Evolutionary conservation across 2,329 filamentous ascomycete genomes (phyloP), one percentile per base, ranked within the genome.

Genomic region (Scolecobasidium constrictum): DNA sequence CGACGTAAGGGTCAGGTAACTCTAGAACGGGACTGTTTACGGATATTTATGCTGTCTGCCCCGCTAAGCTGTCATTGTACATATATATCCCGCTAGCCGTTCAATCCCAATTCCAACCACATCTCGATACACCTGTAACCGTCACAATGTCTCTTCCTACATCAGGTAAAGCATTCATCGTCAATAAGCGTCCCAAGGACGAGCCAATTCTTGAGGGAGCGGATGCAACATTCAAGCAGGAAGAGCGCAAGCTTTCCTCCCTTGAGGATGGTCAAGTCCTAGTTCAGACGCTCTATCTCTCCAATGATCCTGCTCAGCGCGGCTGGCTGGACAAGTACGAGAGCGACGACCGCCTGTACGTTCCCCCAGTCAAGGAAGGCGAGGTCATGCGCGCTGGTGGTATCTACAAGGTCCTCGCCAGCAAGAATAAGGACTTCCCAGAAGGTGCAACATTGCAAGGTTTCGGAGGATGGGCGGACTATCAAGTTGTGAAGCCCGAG

Each of bases 231-330:
- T 68, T 67, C 56, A 59, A 54, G 26, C 58, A 67, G 38, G 47
- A 55, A 40, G 59, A 55, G 5, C 53, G 47, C 4, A 47, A 55
- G 2, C 52, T 68, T 6, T 57, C 65, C 3, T 28, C 54, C 22
- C 57, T 62, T 7, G 51, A 56, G 20, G 46, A 60, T 7, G 54
- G 62, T 44, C 58, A 73, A 53, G 55, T 69, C 46, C 62, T 73
- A 16, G 46, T 72, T 42, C 68, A 72, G 53, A 53, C 57, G 2
- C 50, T 65, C 15, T 71, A 62, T 52, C 52, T 72, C 40, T 71
- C 68, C 47, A 73, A 73, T 47, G 71, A 74, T 53, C 71, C 71
- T 1, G 71, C 68, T 3, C 69, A 73, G 51, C 63, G 71, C 43
- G 61, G 59, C 35, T 72, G 69, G 68, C 71, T 74, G 46, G 58